Percentiles rank a stretch among this genome's conserved stretches.
Conservation (phyloP, 208 protist species). For the Novymonas esmeraldas region DNA sequence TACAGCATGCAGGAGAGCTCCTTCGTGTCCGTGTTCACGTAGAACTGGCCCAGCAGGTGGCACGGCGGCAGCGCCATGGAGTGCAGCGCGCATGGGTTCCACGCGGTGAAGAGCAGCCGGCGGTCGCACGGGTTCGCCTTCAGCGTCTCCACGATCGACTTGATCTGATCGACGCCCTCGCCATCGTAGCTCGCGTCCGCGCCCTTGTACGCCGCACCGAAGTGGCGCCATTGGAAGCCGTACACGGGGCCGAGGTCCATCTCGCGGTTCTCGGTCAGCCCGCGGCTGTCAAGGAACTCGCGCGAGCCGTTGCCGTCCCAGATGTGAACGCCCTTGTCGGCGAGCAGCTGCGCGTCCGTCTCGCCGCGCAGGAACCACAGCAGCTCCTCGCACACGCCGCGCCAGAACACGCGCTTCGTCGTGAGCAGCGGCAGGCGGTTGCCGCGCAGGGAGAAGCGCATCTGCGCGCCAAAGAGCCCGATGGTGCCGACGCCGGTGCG, state of each 20-base stretch:
- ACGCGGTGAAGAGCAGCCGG: constrained; percentile 97
- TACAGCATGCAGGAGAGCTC: constrained; percentile 96
- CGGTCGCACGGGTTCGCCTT: constrained; percentile 95
- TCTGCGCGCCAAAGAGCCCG: constrained; percentile 96
- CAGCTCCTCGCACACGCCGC: constrained; percentile 97
- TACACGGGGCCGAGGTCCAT: constrained; percentile 99
- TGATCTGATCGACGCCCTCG: constrained; percentile 97
- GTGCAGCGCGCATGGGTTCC: constrained; percentile 96
- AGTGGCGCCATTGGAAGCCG: constrained; percentile 99
- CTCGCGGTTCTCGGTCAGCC: constrained; percentile 91
- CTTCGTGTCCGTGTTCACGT: constrained; percentile 86
- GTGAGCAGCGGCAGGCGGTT: constrained; percentile 96
- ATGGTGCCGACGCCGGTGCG: constrained; percentile 97
- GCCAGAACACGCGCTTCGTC: constrained; percentile 99
- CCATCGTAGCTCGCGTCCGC: constrained; percentile 91
- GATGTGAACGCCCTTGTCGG: constrained; percentile 95
- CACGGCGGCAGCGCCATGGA: constrained; percentile 98
- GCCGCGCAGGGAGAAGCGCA: constrained; percentile 96
- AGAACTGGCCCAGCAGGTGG: constrained; percentile 98
- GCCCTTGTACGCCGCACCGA: constrained; percentile 94
- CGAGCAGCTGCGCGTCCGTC: constrained; percentile 94
- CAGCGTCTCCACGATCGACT: constrained; percentile 90
- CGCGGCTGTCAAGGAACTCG: constrained; percentile 95
- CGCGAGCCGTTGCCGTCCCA: constrained; percentile 98
- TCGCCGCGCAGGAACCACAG: constrained; percentile 98